Conservation (phyloP, 106 monocot species). For the Alisma plantagoaquatica region DNA sequence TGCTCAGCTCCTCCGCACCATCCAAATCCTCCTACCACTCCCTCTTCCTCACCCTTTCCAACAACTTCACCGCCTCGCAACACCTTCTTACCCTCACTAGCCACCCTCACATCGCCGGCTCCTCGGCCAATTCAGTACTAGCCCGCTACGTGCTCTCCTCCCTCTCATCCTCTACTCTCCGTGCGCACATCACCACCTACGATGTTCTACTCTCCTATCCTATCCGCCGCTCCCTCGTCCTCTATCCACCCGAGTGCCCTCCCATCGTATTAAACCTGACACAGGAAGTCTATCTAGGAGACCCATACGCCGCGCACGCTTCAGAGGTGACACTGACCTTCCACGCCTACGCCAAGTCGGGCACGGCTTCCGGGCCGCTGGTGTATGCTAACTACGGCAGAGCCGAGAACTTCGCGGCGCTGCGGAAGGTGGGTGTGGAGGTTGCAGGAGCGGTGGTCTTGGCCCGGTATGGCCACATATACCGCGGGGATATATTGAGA, state of each 20-base stretch:
- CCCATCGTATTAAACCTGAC: constrained; percentile 16
- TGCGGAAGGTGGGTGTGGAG: constrained; percentile 26
- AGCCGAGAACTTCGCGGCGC: constrained; percentile 38
- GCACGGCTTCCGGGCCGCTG: constrained; percentile 33
- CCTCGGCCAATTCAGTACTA: constrained; percentile 26
- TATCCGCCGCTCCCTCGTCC: constrained; percentile 33
- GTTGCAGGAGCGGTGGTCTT: constrained; percentile 39
- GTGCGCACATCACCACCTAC: constrained; percentile 25
- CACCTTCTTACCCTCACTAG: constrained; percentile 48
- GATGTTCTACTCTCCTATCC: constrained; percentile 46
- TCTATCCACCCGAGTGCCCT: not conserved
- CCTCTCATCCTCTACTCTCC: constrained; percentile 27
- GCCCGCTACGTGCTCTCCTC: constrained; percentile 27
- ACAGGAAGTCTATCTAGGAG: constrained; percentile 27
- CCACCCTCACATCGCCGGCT: constrained; percentile 45
- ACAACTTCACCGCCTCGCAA: constrained; percentile 39
- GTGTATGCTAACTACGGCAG: constrained; percentile 74
- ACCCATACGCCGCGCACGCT: constrained; percentile 25
- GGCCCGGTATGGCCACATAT: constrained; percentile 61
- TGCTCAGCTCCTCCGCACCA: constrained; percentile 12
- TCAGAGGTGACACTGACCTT: constrained; percentile 39
- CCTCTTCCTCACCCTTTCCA: constrained; percentile 46
- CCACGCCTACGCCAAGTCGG: constrained; percentile 60
- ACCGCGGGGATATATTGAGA: constrained; percentile 61
- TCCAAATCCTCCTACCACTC: constrained; percentile 37